Evolutionary conservation across 1,284 basidiomycete genomes (phyloP).

Genomic region (Calocybe gambosa): DNA sequence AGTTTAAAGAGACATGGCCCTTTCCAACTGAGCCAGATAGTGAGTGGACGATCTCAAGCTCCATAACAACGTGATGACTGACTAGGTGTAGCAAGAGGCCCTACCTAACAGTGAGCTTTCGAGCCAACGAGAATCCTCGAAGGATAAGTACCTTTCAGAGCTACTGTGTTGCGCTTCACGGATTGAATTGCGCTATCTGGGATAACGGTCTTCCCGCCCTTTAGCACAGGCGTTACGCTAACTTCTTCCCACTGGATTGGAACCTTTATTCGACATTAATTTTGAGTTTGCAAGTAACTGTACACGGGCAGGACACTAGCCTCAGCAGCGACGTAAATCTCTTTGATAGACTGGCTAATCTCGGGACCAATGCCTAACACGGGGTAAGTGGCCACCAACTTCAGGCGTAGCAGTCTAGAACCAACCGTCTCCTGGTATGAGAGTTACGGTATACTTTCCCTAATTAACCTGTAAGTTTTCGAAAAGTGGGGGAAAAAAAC

Average conservation of each 20-base stretch:
- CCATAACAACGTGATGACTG: slow-evolving; percentile 16
- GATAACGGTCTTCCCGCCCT: slow-evolving; percentile 95
- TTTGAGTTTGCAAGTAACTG: background rate
- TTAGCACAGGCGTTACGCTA: slow-evolving; percentile 90
- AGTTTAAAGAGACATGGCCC: slow-evolving; percentile 97
- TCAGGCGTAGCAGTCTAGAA: slow-evolving; percentile 16
- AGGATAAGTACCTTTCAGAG: slow-evolving; percentile 78
- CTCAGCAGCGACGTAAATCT: slow-evolving; percentile 86
- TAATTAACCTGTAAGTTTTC: slow-evolving; percentile 26
- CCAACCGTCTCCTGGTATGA: slow-evolving; percentile 89
- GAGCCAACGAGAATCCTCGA: background rate
- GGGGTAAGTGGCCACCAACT: slow-evolving; percentile 11
- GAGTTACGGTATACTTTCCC: slow-evolving; percentile 94
- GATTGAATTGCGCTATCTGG: slow-evolving; percentile 89
- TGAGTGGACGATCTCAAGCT: slow-evolving; percentile 8
- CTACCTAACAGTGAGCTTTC: slow-evolving; percentile 29
- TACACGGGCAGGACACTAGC: slow-evolving; percentile 34
- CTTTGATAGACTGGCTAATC: slow-evolving; percentile 94
- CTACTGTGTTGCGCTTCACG: slow-evolving; percentile 96
- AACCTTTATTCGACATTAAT: slow-evolving; percentile 45
- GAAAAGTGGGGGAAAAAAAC: background rate
- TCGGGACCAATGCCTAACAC: slow-evolving; percentile 92
- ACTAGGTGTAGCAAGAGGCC: slow-evolving; percentile 94
- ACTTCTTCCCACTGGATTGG: slow-evolving; percentile 99
- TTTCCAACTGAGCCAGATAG: slow-evolving; percentile 76